Conservation (phyloP, 2,329 filamentous ascomycete genomes). For the Calonectria pteridis region DNA sequence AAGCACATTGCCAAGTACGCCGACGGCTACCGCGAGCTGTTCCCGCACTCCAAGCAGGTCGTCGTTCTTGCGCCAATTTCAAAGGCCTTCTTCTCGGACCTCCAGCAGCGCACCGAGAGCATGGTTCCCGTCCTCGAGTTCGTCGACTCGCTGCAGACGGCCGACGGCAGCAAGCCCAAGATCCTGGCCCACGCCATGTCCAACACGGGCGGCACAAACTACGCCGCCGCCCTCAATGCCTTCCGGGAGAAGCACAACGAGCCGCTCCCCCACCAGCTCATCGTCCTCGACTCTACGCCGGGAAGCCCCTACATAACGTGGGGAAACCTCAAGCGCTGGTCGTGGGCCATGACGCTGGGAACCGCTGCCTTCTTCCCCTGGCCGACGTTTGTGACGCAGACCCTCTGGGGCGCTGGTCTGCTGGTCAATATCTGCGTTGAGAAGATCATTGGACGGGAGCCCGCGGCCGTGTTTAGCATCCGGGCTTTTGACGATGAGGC, state of each 20-base stretch:
- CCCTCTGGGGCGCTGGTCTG: conserved; percentile 60
- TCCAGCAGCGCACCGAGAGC: conserved; percentile 56
- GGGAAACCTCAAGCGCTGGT: conserved; percentile 62
- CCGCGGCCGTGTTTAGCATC: conserved; percentile 55
- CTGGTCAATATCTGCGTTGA: conserved; percentile 51
- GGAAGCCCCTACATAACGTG: conserved; percentile 58
- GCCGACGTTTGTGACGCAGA: conserved; percentile 62
- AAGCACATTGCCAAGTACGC: conserved; percentile 69
- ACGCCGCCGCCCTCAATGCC: conserved; percentile 61
- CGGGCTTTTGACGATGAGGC: conserved; percentile 53
- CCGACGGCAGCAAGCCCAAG: conserved; percentile 39
- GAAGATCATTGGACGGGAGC: conserved; percentile 53
- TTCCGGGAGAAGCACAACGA: conserved; percentile 54
- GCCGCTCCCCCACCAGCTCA: conserved; percentile 60
- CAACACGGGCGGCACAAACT: conserved; percentile 69
- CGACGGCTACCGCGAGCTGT: conserved; percentile 63
- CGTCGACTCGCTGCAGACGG: conserved; percentile 28
- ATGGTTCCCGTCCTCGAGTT: conserved; percentile 61
- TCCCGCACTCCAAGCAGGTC: conserved; percentile 63
- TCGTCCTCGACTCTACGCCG: conserved; percentile 66
- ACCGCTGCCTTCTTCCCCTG: conserved; percentile 61
- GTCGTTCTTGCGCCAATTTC: conserved; percentile 64
- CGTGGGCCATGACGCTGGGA: conserved; percentile 65
- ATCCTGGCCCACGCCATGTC: conserved; percentile 68
- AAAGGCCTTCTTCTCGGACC: conserved; percentile 58